phyloP scores from a whole-genome alignment of 1,139 yeast genomes.

The Pichiaceae sp. region DNA sequence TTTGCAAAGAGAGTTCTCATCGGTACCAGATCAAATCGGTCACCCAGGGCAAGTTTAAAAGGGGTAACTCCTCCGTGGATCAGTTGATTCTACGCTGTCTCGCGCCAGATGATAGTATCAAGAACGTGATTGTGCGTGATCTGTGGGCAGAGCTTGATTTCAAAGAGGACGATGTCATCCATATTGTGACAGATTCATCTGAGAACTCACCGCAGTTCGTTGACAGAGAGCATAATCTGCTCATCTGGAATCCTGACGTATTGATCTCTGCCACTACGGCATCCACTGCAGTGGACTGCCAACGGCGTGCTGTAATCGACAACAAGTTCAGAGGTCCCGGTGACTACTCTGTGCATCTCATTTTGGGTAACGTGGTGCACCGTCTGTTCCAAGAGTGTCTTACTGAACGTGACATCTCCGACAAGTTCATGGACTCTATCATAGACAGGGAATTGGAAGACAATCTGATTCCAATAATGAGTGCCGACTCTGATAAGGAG shows the following conservation, averaged over 20 bases:
- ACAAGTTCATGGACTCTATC: constrained; percentile 34
- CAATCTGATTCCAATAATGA: constrained; percentile 43
- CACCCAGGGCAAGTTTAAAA: constrained; percentile 27
- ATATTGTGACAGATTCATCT: constrained; percentile 35
- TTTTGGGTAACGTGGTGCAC: constrained; percentile 77
- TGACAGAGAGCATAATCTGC: constrained; percentile 49
- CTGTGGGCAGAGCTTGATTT: constrained; percentile 23
- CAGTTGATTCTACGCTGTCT: constrained; percentile 46
- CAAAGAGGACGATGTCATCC: constrained; percentile 50
- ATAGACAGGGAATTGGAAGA: constrained; percentile 37
- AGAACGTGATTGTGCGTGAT: constrained; percentile 39
- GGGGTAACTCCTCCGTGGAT: constrained; percentile 24
- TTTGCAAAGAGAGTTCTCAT: constrained; percentile 36
- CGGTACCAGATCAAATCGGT: constrained; percentile 41
- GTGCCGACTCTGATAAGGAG: constrained; percentile 45
- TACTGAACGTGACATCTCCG: constrained; percentile 31
- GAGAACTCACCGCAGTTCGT: constrained; percentile 34
- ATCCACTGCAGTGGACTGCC: constrained; percentile 68
- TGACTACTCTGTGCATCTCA: constrained; percentile 47
- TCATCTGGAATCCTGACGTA: constrained; percentile 79
- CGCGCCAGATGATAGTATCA: constrained; percentile 25
- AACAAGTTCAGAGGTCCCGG: constrained; percentile 49
- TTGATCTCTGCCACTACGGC: constrained; percentile 75
- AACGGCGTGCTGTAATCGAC: constrained; percentile 59
- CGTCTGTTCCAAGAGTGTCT: constrained; percentile 67